These are phyloP conservation scores for Trypanosomatidae sp. DNA, from an alignment of 208 protist genomes.

Conservation along the genomic window DNA sequence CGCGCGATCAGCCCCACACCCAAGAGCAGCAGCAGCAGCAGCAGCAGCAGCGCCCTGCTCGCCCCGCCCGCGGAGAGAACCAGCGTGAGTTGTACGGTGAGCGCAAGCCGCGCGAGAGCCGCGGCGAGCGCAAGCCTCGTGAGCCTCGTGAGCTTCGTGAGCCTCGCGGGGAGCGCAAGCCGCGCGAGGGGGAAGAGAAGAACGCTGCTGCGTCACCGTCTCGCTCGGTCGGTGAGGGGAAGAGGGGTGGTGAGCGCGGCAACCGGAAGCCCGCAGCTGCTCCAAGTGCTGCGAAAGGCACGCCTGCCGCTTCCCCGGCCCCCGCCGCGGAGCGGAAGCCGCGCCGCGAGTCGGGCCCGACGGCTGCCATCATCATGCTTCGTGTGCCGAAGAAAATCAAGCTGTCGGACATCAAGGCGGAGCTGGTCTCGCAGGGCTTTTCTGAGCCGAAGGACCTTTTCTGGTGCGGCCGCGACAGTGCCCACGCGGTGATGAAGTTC, in stretches of 20 bases:
- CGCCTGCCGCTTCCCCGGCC: constrained; percentile 5
- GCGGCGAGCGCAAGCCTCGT: constrained; percentile 17
- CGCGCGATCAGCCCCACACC: constrained; percentile 1
- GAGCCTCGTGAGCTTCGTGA: constrained; percentile 12
- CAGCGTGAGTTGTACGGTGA: constrained; percentile 17
- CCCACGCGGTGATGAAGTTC: constrained; percentile 62
- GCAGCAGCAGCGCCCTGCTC: constrained; percentile 22
- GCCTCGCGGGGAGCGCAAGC: constrained; percentile 29
- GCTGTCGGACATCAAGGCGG: constrained; percentile 64
- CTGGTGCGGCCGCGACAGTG: constrained; percentile 63
- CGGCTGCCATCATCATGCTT: constrained; percentile 42
- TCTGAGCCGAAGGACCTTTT: constrained; percentile 48
- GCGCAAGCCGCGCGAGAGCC: constrained; percentile 26
- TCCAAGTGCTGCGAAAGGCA: not conserved
- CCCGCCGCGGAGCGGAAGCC: constrained; percentile 5
- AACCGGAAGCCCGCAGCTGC: constrained; percentile 5
- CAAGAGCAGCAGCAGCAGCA: constrained; percentile 8
- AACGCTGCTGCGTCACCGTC: not conserved
- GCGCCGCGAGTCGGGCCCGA: constrained; percentile 23
- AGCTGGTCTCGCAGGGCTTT: constrained; percentile 18
- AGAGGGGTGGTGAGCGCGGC: constrained; percentile 1
- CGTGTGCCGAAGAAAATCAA: constrained; percentile 64
- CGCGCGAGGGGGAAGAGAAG: constrained; percentile 7
- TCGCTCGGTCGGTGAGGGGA: not conserved
- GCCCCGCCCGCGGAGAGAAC: constrained; percentile 3